Evolutionary conservation across 306 rosid genomes (phyloP).

Genomic region (Ammopiptanthus mongolicus): DNA sequence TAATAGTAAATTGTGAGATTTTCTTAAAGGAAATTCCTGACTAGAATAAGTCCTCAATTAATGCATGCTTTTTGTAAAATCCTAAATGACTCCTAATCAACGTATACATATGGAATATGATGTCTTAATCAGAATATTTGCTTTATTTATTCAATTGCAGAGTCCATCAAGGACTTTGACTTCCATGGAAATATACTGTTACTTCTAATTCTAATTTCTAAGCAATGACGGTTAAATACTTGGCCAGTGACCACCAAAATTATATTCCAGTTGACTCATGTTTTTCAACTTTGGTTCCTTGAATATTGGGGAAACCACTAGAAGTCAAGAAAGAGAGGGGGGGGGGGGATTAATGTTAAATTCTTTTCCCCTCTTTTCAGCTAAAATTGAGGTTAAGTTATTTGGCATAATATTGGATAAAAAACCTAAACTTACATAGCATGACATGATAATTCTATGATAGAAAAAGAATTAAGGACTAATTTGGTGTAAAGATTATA

Average conservation of each 20-base stretch:
- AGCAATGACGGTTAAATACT: not conserved
- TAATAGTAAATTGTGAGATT: not conserved
- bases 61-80: not conserved
- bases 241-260: not conserved
- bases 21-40: not conserved
- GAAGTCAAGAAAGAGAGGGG: not conserved
- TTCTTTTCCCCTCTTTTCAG: not conserved
- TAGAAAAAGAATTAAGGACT: not conserved
- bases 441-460: not conserved
- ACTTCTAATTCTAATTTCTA: slow-evolving; percentile 9
- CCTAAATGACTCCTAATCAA: slow-evolving; percentile 6
- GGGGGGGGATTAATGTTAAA: not conserved
- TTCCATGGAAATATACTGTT: not conserved
- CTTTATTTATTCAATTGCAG: not conserved
- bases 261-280: slow-evolving; percentile 23
- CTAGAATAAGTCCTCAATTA: not conserved
- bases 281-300: slow-evolving; percentile 9
- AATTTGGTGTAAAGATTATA: not conserved
- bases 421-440: not conserved
- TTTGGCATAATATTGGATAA: not conserved
- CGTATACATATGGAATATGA: not conserved
- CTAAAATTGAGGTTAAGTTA: not conserved
- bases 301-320: slow-evolving; percentile 14
- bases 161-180: slow-evolving; percentile 20
- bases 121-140: slow-evolving; percentile 8